Evolutionary conservation across 805 yeast genomes (phyloP).

Genomic region (Candida maltosa): DNA sequence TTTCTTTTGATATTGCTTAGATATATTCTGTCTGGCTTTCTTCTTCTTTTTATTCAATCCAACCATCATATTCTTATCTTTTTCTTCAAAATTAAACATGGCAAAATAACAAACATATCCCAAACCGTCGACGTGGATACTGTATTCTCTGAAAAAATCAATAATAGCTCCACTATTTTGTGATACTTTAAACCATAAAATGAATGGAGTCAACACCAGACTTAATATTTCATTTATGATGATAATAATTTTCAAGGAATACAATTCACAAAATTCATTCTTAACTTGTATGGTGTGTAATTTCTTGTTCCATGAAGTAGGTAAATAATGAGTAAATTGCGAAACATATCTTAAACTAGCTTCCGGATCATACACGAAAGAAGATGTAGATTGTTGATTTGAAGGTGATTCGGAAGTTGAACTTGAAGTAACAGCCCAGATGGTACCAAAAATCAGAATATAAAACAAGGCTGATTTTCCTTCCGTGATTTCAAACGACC

Average conservation of each 20-base stretch:
- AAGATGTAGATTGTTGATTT: slow-evolving; percentile 16
- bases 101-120: slow-evolving; percentile 96
- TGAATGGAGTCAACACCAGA: slow-evolving; percentile 79
- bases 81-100: slow-evolving; percentile 77
- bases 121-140: slow-evolving; percentile 88
- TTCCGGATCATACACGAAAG: slow-evolving; percentile 86
- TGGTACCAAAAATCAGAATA: slow-evolving; percentile 81
- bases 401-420: slow-evolving; percentile 12
- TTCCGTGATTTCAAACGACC: slow-evolving; percentile 82
- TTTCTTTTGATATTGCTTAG: slow-evolving; percentile 9
- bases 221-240: slow-evolving; percentile 78
- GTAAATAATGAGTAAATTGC: slow-evolving; percentile 86
- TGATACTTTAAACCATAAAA: slow-evolving; percentile 83
- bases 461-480: slow-evolving; percentile 84
- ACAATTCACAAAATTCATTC: slow-evolving; percentile 74
- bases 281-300: slow-evolving; percentile 85
- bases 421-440: slow-evolving; percentile 75
- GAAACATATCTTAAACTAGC: slow-evolving; percentile 76
- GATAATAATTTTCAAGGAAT: slow-evolving; percentile 68
- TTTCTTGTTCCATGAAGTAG: slow-evolving; percentile 80
- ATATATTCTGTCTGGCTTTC: slow-evolving; percentile 11
- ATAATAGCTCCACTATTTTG: slow-evolving; percentile 69
- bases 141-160: slow-evolving; percentile 86
- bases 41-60: slow-evolving; percentile 20
- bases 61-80: slow-evolving; percentile 43